These are phyloP conservation scores for Cladosporium sp. DNA, from an alignment of 2,329 filamentous ascomycete genomes.

Conservation along the genomic window DNA sequence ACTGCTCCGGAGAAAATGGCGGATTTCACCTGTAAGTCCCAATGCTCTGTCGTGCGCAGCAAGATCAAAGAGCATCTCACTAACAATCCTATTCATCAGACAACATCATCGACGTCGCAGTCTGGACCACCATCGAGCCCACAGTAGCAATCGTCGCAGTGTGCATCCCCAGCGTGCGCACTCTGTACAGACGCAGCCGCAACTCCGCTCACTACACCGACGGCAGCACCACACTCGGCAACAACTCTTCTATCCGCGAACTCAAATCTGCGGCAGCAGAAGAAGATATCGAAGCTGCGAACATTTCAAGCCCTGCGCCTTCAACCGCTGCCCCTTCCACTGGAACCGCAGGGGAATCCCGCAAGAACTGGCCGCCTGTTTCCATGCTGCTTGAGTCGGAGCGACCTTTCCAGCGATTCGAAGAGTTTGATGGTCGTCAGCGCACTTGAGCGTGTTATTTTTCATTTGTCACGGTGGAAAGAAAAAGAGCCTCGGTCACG, in stretches of 20 bases:
- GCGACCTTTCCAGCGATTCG: constrained; percentile 21
- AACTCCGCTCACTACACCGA: constrained; percentile 14
- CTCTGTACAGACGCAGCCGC: constrained; percentile 16
- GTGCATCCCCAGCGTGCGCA: constrained; percentile 24
- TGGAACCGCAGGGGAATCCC: background rate
- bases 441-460: constrained; percentile 1
- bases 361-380: constrained; percentile 17
- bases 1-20: background rate
- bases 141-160: constrained; percentile 26
- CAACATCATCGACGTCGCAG: constrained; percentile 22
- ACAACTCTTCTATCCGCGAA: constrained; percentile 14
- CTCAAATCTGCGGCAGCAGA: constrained; percentile 13
- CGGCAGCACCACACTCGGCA: constrained; percentile 10
- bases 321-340: background rate
- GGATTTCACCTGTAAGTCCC: constrained; percentile 24
- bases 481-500: background rate
- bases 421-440: constrained; percentile 18
- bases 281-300: constrained; percentile 4
- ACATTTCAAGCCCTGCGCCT: background rate
- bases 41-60: background rate
- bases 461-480: background rate
- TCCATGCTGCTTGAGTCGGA: constrained; percentile 18
- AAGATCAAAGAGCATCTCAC: no score
- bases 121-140: constrained; percentile 28
- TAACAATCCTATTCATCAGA: background rate